Conservation (phyloP, 805 yeast genomes). For the Nakazawaea molendinolei region DNA sequence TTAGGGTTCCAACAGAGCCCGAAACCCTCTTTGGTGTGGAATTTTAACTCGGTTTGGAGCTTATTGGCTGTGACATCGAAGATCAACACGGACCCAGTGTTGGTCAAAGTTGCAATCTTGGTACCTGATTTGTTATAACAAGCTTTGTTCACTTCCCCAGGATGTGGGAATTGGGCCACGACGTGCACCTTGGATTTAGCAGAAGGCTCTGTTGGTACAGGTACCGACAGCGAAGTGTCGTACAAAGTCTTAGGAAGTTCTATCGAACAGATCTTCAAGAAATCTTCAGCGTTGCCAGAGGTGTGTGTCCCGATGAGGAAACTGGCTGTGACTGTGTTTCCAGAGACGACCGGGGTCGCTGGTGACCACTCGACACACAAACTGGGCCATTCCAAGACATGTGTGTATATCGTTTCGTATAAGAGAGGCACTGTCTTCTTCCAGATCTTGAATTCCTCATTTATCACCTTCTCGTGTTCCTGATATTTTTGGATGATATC, state of each 20-base stretch:
- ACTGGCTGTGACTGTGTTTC: slow-evolving; percentile 25
- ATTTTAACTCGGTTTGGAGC: slow-evolving; percentile 29
- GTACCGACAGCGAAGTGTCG: slow-evolving; percentile 18
- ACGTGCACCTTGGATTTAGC: slow-evolving; percentile 34
- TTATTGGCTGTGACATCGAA: slow-evolving; percentile 25
- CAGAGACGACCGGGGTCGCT: slow-evolving; percentile 20
- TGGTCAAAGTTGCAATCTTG: slow-evolving; percentile 49
- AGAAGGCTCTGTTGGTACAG: slow-evolving; percentile 24
- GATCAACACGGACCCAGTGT: slow-evolving; percentile 41
- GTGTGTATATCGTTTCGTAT: slow-evolving; percentile 67
- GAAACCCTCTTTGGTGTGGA: slow-evolving; percentile 62
- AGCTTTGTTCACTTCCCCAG: slow-evolving; percentile 61
- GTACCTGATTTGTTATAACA: slow-evolving; percentile 44
- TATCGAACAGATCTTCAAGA: slow-evolving; percentile 37
- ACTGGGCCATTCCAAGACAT: slow-evolving; percentile 64
- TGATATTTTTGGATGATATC: slow-evolving; percentile 32
- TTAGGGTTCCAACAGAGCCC: slow-evolving; percentile 61
- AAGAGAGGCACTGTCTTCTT: slow-evolving; percentile 76
- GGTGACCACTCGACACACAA: slow-evolving; percentile 67
- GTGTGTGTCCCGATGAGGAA: slow-evolving; percentile 45
- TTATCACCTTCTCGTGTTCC: slow-evolving; percentile 52
- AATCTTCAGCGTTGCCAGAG: slow-evolving; percentile 32
- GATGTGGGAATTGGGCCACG: slow-evolving; percentile 48
- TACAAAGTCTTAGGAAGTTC: slow-evolving; percentile 42
- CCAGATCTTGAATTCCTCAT: slow-evolving; percentile 81